These are phyloP conservation scores for Lenwebbia sp. DNA, from an alignment of 345 rosid species.

Conservation along the genomic window DNA sequence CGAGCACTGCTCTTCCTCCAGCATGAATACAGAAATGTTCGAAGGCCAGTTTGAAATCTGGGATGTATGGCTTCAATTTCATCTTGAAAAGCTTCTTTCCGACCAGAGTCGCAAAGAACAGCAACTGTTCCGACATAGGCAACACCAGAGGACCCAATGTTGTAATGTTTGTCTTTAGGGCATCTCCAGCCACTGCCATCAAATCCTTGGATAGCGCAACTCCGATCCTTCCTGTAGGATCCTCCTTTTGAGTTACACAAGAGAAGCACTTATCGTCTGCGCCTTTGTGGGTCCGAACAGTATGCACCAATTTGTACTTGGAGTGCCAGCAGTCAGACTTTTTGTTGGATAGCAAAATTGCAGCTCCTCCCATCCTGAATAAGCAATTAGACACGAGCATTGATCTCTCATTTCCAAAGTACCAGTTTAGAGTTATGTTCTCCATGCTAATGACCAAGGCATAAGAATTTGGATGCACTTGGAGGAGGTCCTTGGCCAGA, in stretches of 20 bases:
- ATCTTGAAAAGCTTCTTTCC: constrained; percentile 33
- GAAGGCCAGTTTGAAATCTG: constrained; percentile 50
- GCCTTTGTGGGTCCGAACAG: constrained; percentile 44
- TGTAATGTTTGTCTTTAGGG: constrained; percentile 36
- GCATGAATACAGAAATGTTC: constrained; percentile 57
- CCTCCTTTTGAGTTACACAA: constrained; percentile 43
- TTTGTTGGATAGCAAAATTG: constrained; percentile 37
- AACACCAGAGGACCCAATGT: constrained; percentile 56
- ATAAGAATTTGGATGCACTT: constrained; percentile 30
- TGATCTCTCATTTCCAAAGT: constrained; percentile 42
- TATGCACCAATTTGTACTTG: constrained; percentile 38
- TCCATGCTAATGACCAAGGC: constrained; percentile 53
- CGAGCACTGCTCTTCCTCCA: constrained; percentile 39
- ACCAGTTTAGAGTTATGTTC: constrained; percentile 43
- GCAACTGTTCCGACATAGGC: constrained; percentile 38
- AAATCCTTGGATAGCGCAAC: constrained; percentile 40
- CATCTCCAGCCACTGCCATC: constrained; percentile 64
- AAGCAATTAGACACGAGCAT: constrained; percentile 47
- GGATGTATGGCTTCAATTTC: constrained; percentile 40
- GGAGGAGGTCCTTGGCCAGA: constrained; percentile 41
- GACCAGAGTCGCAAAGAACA: constrained; percentile 33
- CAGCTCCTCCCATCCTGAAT: constrained; percentile 53
- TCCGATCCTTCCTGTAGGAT: constrained; percentile 22
- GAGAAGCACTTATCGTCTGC: constrained; percentile 36
- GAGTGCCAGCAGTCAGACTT: constrained; percentile 19